Conservation (phyloP, 2,329 filamentous ascomycete species). For the Monilinia fructigena region DNA sequence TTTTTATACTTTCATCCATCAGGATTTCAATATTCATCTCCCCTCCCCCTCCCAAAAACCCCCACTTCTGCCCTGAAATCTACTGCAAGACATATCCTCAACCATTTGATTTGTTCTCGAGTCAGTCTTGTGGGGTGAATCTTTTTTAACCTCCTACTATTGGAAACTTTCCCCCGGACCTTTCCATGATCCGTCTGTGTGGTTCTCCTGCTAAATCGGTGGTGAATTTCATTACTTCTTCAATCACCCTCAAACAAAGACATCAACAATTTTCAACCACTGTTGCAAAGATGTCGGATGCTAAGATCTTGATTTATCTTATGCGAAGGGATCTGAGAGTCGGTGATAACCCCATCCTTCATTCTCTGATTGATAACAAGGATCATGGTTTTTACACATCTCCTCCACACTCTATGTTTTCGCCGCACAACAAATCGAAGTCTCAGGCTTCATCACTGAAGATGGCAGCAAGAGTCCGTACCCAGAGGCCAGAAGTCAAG, state of each 20-base stretch:
- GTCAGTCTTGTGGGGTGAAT: slow-evolving; percentile 14
- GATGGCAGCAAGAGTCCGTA: slow-evolving; percentile 56
- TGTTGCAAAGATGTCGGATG: slow-evolving; percentile 39
- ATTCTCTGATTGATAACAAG: slow-evolving; percentile 51
- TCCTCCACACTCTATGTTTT: slow-evolving; percentile 72
- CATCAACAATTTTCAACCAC: not conserved
- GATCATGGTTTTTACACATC: slow-evolving; percentile 62
- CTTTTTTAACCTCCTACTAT: slow-evolving; percentile 1
- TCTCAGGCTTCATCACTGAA: slow-evolving; percentile 67
- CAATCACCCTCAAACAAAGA: not conserved
- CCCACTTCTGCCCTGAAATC: not conserved
- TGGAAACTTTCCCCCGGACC: not conserved
- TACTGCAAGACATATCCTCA: slow-evolving; percentile 11
- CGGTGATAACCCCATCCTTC: slow-evolving; percentile 71
- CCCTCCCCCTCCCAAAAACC: not conserved
- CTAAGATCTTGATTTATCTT: slow-evolving; percentile 65
- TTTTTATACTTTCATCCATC: not conserved
- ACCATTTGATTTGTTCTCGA: slow-evolving; percentile 1
- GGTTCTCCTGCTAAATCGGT: slow-evolving; percentile 1
- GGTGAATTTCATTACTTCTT: not conserved
- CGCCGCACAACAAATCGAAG: slow-evolving; percentile 67
- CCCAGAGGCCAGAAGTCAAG: slow-evolving; percentile 63
- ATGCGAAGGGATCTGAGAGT: slow-evolving; percentile 71
- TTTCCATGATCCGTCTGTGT: slow-evolving; percentile 15
- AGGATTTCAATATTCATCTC: not conserved